Evolutionary conservation across 1,284 basidiomycete genomes (phyloP).

Genomic region (Pyrrhoderma noxium): DNA sequence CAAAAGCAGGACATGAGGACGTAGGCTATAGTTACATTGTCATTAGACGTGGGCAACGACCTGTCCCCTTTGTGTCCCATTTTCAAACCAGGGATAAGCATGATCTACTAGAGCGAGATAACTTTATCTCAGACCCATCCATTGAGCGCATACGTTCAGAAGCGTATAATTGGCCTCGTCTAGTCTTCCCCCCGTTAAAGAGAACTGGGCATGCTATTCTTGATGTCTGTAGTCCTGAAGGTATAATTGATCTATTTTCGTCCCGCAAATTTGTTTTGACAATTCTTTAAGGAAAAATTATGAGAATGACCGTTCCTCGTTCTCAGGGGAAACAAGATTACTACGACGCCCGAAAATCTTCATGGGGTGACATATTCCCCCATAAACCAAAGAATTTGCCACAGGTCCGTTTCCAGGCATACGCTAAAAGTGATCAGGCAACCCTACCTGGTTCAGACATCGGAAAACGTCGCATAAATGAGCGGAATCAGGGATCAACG

Average conservation of each 20-base stretch:
- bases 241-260: slow-evolving; percentile 35
- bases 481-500: slow-evolving; percentile 2
- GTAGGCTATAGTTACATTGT: slow-evolving; percentile 88
- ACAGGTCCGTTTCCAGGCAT: slow-evolving; percentile 50
- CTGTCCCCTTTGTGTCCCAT: slow-evolving; percentile 27
- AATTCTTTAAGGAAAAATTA: slow-evolving; percentile 62
- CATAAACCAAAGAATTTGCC: slow-evolving; percentile 72
- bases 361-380: slow-evolving; percentile 94
- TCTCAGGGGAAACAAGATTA: slow-evolving; percentile 92
- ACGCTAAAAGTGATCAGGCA: slow-evolving; percentile 27
- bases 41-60: slow-evolving; percentile 74
- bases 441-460: slow-evolving; percentile 42
- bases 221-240: slow-evolving; percentile 81
- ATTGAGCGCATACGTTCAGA: slow-evolving; percentile 50
- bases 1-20: slow-evolving; percentile 77
- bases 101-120: neutral
- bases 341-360: slow-evolving; percentile 90
- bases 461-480: slow-evolving; percentile 36
- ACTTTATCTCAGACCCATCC: slow-evolving; percentile 23
- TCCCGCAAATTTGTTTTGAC: neutral
- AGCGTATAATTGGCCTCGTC: slow-evolving; percentile 82
- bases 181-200: slow-evolving; percentile 88
- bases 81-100: neutral
- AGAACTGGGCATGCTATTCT: slow-evolving; percentile 89
- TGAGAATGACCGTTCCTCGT: slow-evolving; percentile 85